Conservation (phyloP, 2,329 filamentous ascomycete genomes). For the Aspergillus pseudotamarii region DNA sequence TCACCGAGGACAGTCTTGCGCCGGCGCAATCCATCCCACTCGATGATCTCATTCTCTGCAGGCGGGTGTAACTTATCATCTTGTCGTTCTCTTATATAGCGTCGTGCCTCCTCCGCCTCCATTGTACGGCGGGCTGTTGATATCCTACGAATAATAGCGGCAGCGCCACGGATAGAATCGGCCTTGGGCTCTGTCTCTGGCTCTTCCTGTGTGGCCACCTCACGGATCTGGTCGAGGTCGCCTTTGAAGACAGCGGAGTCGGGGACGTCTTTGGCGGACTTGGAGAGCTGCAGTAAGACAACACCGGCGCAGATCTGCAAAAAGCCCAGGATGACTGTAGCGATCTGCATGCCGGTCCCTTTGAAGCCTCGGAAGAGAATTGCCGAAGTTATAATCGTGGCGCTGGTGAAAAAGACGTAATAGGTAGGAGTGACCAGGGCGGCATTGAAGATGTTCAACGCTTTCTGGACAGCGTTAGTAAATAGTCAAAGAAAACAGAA, state of each 20-base stretch:
- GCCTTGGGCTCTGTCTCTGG: constrained; percentile 96
- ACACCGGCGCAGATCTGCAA: constrained; percentile 92
- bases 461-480: constrained; percentile 70
- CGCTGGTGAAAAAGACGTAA: constrained; percentile 96
- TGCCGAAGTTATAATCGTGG: constrained; percentile 91
- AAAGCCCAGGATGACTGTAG: constrained; percentile 91
- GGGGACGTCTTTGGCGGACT: constrained; percentile 95
- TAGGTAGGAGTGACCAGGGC: constrained; percentile 97
- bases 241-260: constrained; percentile 90
- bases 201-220: constrained; percentile 91
- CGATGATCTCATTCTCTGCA: constrained; percentile 75
- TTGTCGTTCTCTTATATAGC: constrained; percentile 76
- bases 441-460: constrained; percentile 93
- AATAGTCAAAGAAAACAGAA: neutral
- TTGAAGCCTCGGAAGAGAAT: constrained; percentile 94
- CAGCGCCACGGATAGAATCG: constrained; percentile 89
- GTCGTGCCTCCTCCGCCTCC: constrained; percentile 77
- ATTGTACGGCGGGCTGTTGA: constrained; percentile 75
- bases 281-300: constrained; percentile 90
- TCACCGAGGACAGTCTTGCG: constrained; percentile 62
- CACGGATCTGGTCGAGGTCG: constrained; percentile 91
- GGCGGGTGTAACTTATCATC: constrained; percentile 73
- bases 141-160: constrained; percentile 81
- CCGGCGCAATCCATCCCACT: constrained; percentile 89
- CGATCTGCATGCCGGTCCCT: constrained; percentile 76